These are phyloP conservation scores for Pyrenula aspistea DNA, from an alignment of 495 filamentous ascomycete genomes.

Conservation along the genomic window DNA sequence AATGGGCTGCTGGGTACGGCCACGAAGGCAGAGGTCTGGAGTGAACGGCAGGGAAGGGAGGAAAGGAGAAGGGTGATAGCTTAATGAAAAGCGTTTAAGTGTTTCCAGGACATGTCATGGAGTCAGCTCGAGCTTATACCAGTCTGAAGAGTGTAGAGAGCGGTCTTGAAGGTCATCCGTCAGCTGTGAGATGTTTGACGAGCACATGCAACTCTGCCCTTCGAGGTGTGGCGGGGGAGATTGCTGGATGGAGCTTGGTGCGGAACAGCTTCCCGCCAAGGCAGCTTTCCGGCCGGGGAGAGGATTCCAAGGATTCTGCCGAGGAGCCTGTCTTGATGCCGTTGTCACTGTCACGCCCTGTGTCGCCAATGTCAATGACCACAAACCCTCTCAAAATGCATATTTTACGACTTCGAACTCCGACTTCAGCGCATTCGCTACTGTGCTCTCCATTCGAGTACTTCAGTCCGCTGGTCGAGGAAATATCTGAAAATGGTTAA, in stretches of 20 bases:
- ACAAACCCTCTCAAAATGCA: background rate
- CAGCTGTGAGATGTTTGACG: conserved; percentile 7
- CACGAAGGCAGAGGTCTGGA: background rate
- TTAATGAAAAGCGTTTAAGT: background rate
- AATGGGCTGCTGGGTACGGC: background rate
- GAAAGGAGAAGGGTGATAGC: background rate
- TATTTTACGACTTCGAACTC: no score
- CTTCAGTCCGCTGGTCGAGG: no score
- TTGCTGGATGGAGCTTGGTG: background rate
- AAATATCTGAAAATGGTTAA: conserved; percentile 44
- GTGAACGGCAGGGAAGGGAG: background rate
- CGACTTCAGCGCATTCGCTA: no score
- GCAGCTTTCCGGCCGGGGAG: no score
- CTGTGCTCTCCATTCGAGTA: no score
- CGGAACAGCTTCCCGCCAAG: background rate
- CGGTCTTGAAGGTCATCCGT: background rate
- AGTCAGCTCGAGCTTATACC: background rate
- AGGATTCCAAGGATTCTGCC: no score
- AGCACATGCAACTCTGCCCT: conserved; percentile 3
- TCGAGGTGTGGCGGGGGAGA: background rate
- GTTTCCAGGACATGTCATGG: background rate
- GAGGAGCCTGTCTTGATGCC: background rate
- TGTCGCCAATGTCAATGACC: background rate
- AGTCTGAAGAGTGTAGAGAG: background rate
- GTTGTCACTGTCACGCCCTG: background rate